Evolutionary conservation across 768 basidiomycete species (phyloP), one percentile per base, ranked within the genome.

Genomic region (Amanita muscaria): DNA sequence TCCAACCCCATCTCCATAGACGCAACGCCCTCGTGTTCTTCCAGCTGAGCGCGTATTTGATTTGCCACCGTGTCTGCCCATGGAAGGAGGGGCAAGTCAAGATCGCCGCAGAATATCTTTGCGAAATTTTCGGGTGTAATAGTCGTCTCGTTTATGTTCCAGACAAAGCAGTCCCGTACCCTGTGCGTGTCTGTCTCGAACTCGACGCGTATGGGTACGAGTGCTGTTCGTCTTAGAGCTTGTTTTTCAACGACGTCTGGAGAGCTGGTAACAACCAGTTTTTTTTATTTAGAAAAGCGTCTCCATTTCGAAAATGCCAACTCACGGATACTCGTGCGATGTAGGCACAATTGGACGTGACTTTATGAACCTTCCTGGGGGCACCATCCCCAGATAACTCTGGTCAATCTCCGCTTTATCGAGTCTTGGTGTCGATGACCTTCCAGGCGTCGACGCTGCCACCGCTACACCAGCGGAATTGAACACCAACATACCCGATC

Each of bases 181-280:
- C 93, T 73, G 56, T 88, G 88, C 0, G 85, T 85, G 9, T 90
- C 88, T 9, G 86, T 90, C 59, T 97, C 93, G 55, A 99, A 80
- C 54, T 98, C 93, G 42, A 99, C 87, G 36, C 89, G 88, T 47
- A 99, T 89, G 3, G 96, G 96, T 10, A 98, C 79, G 25, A 94
- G 78, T 0, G 71, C 61, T 1, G 69, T 57, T 33, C 64, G 61
- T 46, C 62, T 65, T 40, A 68, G 58, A 2, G 88, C 85, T 54
- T 87, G 79, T 14, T 59, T 59, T 40, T 83, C 76, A 24, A 94
- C 61, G 10, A 69, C 64, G 24, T 89, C 83, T 35, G 73, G 71
- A 1, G 81, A 57, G 35, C 90, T 88, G 65, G 61, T 31, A 15
- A 29, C 41, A 24, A 47, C 33, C 3, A 50, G 34, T 44, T 24